These are phyloP conservation scores for Leccinum subtestaceum DNA, from an alignment of 768 basidiomycete genomes.

Conservation along the genomic window DNA sequence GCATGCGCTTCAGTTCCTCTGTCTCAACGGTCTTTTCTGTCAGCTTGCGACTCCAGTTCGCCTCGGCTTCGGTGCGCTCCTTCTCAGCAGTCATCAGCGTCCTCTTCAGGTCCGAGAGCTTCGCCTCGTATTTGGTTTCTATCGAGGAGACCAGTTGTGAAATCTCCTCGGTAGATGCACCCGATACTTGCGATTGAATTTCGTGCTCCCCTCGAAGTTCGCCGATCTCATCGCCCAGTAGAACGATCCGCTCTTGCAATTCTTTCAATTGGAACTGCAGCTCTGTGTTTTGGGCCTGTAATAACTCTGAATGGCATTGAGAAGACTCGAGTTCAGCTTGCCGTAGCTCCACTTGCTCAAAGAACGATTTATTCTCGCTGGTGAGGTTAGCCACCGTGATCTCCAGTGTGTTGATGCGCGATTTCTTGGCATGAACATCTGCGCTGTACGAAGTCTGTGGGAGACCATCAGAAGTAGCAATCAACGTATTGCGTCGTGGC, in stretches of 20 bases:
- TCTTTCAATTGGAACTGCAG: constrained; percentile 86
- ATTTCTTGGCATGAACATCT: constrained; percentile 57
- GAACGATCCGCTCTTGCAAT: constrained; percentile 62
- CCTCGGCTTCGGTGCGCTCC: constrained; percentile 84
- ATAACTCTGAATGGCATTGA: constrained; percentile 67
- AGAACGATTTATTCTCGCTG: constrained; percentile 74
- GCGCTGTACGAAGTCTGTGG: constrained; percentile 63
- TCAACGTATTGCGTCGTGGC: constrained; percentile 4
- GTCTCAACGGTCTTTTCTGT: constrained; percentile 74
- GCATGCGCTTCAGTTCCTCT: constrained; percentile 61
- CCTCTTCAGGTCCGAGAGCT: constrained; percentile 66
- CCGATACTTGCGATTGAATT: constrained; percentile 39
- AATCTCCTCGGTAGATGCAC: constrained; percentile 57
- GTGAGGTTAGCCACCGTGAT: constrained; percentile 64
- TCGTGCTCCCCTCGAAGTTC: constrained; percentile 64
- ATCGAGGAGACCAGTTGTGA: constrained; percentile 70
- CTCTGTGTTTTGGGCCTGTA: constrained; percentile 80
- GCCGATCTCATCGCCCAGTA: constrained; percentile 68
- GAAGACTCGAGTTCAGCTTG: constrained; percentile 90
- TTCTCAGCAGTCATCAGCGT: constrained; percentile 65
- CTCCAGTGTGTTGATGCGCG: constrained; percentile 70
- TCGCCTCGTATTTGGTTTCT: constrained; percentile 74
- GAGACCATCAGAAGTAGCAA: constrained; percentile 5
- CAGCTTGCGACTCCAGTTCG: constrained; percentile 85
- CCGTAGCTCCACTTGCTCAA: constrained; percentile 82